Percentiles rank a stretch among this genome's conserved stretches.
phyloP scores from a whole-genome alignment of 768 basidiomycete species.

The Termitomyces sp. region DNA sequence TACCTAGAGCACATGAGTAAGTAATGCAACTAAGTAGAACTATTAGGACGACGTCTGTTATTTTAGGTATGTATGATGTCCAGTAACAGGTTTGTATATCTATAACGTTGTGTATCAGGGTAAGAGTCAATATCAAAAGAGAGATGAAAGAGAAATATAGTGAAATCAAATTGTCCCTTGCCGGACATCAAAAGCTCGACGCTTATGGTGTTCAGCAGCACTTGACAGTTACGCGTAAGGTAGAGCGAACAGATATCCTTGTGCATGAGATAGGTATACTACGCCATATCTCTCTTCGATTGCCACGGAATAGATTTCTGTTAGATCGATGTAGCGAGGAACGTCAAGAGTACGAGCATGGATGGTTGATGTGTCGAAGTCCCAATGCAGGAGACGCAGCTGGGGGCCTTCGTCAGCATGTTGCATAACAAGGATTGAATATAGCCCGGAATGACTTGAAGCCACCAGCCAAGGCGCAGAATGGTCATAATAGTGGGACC shows the following conservation, averaged over 20 bases:
- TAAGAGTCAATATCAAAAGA: no score
- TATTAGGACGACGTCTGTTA: no score
- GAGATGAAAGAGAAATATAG: no score
- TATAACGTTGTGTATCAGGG: no score
- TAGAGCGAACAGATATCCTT: slow-evolving; percentile 8
- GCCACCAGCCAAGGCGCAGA: neutral
- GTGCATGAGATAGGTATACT: slow-evolving; percentile 10
- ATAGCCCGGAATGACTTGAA: slow-evolving; percentile 5
- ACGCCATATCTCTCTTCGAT: slow-evolving; percentile 12
- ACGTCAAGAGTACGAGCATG: slow-evolving; percentile 3
- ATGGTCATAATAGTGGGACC: neutral
- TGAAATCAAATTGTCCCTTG: no score
- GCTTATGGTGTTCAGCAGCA: no score
- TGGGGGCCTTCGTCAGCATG: neutral
- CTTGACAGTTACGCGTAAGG: slow-evolving; percentile 13
- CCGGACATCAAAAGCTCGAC: no score
- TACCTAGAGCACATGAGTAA: no score
- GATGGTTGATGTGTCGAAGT: neutral
- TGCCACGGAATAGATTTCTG: slow-evolving; percentile 3
- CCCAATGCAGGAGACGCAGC: slow-evolving; percentile 3
- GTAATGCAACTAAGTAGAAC: no score
- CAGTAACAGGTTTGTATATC: no score
- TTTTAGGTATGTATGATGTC: no score
- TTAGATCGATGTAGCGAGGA: slow-evolving; percentile 6
- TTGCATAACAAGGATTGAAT: neutral